Conservation (phyloP, 2,329 filamentous ascomycete genomes). For the Thelonectria rubi region DNA sequence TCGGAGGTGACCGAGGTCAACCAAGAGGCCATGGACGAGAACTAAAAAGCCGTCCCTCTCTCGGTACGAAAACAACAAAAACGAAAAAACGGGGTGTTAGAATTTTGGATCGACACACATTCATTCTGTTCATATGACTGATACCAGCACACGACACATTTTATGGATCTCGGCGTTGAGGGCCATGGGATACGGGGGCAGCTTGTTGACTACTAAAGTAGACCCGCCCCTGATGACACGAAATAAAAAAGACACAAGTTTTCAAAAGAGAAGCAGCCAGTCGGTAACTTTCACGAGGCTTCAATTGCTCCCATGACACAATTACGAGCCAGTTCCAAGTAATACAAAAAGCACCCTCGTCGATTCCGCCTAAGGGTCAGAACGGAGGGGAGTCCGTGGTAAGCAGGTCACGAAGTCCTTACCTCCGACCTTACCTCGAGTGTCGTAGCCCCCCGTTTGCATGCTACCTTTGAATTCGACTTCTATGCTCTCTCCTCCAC, state of each 20-base stretch:
- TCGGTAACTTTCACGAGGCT: neutral
- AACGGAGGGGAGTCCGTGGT: constrained; percentile 38
- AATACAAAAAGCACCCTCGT: constrained; percentile 35
- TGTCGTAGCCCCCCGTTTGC: constrained; percentile 22
- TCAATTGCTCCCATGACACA: constrained; percentile 23
- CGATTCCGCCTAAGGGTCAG: constrained; percentile 25
- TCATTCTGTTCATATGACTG: constrained; percentile 45
- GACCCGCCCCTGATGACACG: constrained; percentile 40
- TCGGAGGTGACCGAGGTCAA: constrained; percentile 67
- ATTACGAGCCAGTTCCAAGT: constrained; percentile 33
- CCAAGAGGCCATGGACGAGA: constrained; percentile 50
- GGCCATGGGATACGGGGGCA: constrained; percentile 45
- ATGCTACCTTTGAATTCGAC: constrained; percentile 31
- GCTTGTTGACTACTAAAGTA: constrained; percentile 39
- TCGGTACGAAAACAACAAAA: neutral
- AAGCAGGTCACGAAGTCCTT: constrained; percentile 56
- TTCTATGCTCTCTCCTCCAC: constrained; percentile 21
- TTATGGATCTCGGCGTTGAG: constrained; percentile 49
- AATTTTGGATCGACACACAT: constrained; percentile 39
- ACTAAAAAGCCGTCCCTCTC: constrained; percentile 8
- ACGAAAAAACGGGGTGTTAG: constrained; percentile 38
- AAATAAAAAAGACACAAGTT: constrained; percentile 31
- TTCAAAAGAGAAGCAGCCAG: constrained; percentile 7
- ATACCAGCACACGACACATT: constrained; percentile 47
- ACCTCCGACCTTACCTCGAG: constrained; percentile 65